These are phyloP conservation scores for Parasarocladium wereldwijsianum DNA, from an alignment of 2,329 filamentous ascomycete species.

Conservation along the genomic window DNA sequence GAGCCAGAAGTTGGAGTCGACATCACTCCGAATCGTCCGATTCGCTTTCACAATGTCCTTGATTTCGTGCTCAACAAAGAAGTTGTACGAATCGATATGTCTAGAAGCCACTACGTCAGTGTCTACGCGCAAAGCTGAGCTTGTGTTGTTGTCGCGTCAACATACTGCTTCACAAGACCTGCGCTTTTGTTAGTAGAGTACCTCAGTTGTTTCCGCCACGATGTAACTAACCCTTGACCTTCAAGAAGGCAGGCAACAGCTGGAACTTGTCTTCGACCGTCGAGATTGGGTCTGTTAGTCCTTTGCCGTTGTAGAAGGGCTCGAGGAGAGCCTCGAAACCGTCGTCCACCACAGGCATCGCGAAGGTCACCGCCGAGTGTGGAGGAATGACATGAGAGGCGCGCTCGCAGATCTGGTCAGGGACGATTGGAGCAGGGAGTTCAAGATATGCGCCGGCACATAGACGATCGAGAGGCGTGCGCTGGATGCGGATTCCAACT, in stretches of 20 bases:
- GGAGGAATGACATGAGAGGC: conserved; percentile 15
- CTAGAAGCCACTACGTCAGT: conserved; percentile 14
- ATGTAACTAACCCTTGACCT: conserved; percentile 60
- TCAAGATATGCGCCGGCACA: not conserved
- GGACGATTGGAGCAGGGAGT: not conserved
- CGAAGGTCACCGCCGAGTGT: conserved; percentile 17
- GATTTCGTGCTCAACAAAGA: conserved; percentile 91
- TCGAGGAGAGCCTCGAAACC: conserved; percentile 52
- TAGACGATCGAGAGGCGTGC: too few relatives aligned
- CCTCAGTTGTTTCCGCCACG: conserved; percentile 3
- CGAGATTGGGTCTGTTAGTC: conserved; percentile 48
- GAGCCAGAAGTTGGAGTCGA: conserved; percentile 84
- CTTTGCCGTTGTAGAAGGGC: conserved; percentile 55
- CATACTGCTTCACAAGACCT: conserved; percentile 75
- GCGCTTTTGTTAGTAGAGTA: conserved; percentile 10
- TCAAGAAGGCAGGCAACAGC: conserved; percentile 88
- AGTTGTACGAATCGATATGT: conserved; percentile 97
- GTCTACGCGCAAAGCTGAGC: conserved; percentile 3
- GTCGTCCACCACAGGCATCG: conserved; percentile 42
- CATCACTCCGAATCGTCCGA: conserved; percentile 75
- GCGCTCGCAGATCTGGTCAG: not conserved
- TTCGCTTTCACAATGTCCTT: conserved; percentile 95
- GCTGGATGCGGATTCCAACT: not conserved
- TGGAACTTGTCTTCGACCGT: conserved; percentile 86
- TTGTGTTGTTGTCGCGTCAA: conserved; percentile 1